Percentiles rank a stretch among this genome's conserved stretches.
Conservation (phyloP, 208 protist genomes). For the Trypanosoma conorhini region DNA sequence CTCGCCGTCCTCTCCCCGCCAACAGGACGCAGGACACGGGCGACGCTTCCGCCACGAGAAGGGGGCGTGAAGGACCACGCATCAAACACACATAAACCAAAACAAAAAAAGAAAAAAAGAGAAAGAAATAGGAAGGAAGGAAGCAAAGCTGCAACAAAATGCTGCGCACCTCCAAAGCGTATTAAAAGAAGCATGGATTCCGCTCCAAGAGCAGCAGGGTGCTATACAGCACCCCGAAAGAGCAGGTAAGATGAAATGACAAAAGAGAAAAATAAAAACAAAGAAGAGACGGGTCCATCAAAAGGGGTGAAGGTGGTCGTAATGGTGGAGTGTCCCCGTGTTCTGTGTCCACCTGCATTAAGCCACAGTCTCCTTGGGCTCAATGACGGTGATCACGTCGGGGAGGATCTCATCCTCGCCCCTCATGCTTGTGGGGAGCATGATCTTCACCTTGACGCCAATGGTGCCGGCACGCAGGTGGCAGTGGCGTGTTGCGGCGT, state of each 20-base stretch:
- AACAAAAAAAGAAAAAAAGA: slow-evolving; percentile 1
- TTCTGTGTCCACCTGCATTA: slow-evolving; percentile 24
- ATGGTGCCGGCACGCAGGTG: slow-evolving; percentile 98
- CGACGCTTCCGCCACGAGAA: neutral
- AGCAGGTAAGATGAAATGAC: neutral
- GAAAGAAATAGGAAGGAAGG: neutral
- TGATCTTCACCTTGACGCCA: slow-evolving; percentile 99
- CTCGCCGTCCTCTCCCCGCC: neutral
- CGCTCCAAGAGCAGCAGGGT: neutral
- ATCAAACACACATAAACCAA: neutral
- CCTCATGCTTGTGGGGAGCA: slow-evolving; percentile 92
- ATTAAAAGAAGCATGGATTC: neutral
- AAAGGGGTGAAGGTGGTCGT: neutral
- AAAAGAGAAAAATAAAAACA: slow-evolving; percentile 31
- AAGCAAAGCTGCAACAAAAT: no score
- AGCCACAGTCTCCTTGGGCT: slow-evolving; percentile 37
- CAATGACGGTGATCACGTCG: slow-evolving; percentile 81
- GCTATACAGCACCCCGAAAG: neutral
- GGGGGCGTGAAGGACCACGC: neutral
- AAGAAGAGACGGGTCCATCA: slow-evolving; percentile 27
- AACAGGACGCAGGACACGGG: neutral
- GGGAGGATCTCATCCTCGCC: slow-evolving; percentile 63
- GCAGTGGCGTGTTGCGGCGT: slow-evolving; percentile 97
- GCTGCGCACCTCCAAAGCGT: neutral
- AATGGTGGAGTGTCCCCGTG: neutral